Base-by-base conservation (phyloP, 805 yeast species). In the Kluyveromyces nonfermentans region DNA sequence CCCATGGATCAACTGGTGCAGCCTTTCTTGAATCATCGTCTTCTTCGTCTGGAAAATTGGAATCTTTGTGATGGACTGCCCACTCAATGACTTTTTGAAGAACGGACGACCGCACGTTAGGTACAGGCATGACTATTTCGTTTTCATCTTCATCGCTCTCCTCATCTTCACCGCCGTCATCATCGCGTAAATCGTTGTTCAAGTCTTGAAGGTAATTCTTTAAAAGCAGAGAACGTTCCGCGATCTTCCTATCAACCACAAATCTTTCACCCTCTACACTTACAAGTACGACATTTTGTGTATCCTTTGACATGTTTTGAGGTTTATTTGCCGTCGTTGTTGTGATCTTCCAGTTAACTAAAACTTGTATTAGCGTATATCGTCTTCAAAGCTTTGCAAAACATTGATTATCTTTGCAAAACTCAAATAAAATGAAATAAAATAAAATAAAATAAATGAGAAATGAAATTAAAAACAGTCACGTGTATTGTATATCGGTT, bases 1-100 rank as follows among this genome's bases (percentile, higher is more conserved):
- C 97, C 97, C 97, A 90, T 38, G 88, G 88, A 49, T 84, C 90
- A 41, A 90, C 87, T 3, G 95, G 96, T 2, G 88, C 87, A n/a
- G 90, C 74, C 60, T 85, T 85, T 62, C 84, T 79, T 19, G 85
- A 76, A 53, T 86, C 95, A 43, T 83, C 89, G 50, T 86, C 96
- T 46, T 78, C 86, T 43, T 82, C 89, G 49, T 80, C 87, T 16
- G 85, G 85, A 64, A 81, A 81, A 16, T 71, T 71, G 8, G 84
- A 75, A 60, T 85, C 88, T 63, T 82, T 84, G 70, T 90, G 96
- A 63, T 90, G 93, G 58, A 85, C 94, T 56, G 96, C 88, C 94
- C 96, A 90, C 61, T 90, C 96, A 43, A 90, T 71, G n/a, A 90
- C 90, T 60, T 88, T 87, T 62, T 83, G 78, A 66, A 90, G 72